A percentile compares a stretch with the other conserved stretches of the same genome.
phyloP scores from a whole-genome alignment of 192 early-diverging fungal genomes.

The Coemansia sp. region DNA sequence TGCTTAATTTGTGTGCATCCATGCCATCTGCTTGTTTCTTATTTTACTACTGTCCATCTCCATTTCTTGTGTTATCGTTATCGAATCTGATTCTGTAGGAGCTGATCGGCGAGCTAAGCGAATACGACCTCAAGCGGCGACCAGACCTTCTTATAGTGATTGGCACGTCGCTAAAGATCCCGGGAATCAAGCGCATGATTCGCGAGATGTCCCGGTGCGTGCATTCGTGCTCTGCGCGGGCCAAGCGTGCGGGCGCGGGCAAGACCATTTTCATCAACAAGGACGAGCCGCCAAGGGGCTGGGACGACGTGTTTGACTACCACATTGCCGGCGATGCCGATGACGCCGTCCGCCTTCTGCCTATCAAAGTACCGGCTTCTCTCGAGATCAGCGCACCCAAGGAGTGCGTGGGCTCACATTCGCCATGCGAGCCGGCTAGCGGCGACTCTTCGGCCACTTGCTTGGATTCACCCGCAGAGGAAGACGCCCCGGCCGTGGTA shows the following conservation, averaged over 20 bases:
- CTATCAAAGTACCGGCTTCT: conserved; percentile 5
- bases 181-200: conserved; percentile 57
- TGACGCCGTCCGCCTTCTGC: conserved; percentile 27
- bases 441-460: not conserved
- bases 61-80: not conserved
- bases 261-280: conserved; percentile 53
- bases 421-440: not conserved
- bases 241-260: conserved; percentile 45
- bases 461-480: not conserved
- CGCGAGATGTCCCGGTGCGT: conserved; percentile 54
- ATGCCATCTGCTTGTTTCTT: not conserved
- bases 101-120: conserved; percentile 44
- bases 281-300: conserved; percentile 49
- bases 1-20: not conserved
- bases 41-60: not conserved
- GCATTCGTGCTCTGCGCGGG: conserved; percentile 24
- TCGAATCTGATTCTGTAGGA: conserved; percentile 26
- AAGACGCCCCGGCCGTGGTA: not conserved
- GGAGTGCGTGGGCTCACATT: not conserved
- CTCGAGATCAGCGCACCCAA: not conserved
- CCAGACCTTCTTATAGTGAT: conserved; percentile 59
- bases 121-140: conserved; percentile 46
- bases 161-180: conserved; percentile 57
- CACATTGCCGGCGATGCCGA: conserved; percentile 49
- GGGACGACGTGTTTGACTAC: conserved; percentile 58